A percentile compares a stretch with the other conserved stretches of the same genome.
These are phyloP conservation scores for Cryptococcus sp. DNA, from an alignment of 1,284 basidiomycete genomes.

Conservation along the genomic window DNA sequence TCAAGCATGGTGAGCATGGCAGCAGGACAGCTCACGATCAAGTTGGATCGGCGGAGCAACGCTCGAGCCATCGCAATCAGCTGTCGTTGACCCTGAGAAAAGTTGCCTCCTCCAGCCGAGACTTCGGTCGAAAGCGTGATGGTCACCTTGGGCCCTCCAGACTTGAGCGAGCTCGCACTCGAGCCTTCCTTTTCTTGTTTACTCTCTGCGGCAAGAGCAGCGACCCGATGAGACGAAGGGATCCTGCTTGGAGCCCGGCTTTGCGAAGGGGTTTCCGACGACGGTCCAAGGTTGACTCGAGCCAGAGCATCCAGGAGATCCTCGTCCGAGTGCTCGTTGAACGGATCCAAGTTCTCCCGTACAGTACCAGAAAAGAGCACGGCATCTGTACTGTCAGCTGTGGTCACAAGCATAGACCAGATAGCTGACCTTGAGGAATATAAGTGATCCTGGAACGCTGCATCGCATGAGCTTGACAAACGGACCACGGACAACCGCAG, in stretches of 20 bases:
- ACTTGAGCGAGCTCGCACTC: background rate
- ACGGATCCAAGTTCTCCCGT: slow-evolving; percentile 81
- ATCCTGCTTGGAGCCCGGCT: slow-evolving; percentile 14
- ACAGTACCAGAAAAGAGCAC: slow-evolving; percentile 82
- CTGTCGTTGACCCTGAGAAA: slow-evolving; percentile 78
- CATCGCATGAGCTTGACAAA: slow-evolving; percentile 17
- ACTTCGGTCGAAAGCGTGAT: slow-evolving; percentile 67
- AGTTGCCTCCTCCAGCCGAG: slow-evolving; percentile 72
- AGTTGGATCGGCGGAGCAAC: slow-evolving; percentile 64
- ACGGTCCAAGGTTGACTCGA: slow-evolving; percentile 36
- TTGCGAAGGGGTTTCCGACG: slow-evolving; percentile 14
- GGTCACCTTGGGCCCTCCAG: slow-evolving; percentile 51
- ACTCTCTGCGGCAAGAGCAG: slow-evolving; percentile 15
- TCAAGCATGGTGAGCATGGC: background rate
- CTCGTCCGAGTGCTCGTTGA: slow-evolving; percentile 71
- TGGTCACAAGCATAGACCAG: background rate
- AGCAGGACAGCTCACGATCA: slow-evolving; percentile 58
- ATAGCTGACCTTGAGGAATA: slow-evolving; percentile 45
- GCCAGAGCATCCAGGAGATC: slow-evolving; percentile 57
- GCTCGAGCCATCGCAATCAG: slow-evolving; percentile 65
- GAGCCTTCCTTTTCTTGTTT: slow-evolving; percentile 6
- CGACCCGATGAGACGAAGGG: slow-evolving; percentile 14
- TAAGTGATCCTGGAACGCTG: slow-evolving; percentile 46
- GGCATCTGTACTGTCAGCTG: slow-evolving; percentile 50
- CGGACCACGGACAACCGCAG: background rate